Evolutionary conservation across 2,329 filamentous ascomycete species (phyloP).

Genomic region (Aspergillus sojae): DNA sequence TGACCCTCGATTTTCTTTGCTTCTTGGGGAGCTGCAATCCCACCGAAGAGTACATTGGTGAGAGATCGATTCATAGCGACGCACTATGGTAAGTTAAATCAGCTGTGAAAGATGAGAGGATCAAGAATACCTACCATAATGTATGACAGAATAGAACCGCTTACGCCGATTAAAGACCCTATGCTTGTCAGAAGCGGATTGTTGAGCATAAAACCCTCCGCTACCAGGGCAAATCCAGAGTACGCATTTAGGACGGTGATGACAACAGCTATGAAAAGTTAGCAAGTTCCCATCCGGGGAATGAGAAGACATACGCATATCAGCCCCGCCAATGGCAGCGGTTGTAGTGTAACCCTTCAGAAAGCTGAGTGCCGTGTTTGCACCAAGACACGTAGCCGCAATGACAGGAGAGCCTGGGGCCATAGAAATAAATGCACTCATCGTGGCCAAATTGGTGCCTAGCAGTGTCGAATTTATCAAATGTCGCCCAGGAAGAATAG

Average conservation of each 20-base stretch:
- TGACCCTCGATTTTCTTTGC: constrained; percentile 74
- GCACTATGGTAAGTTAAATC: constrained; percentile 50
- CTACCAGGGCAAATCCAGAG: constrained; percentile 85
- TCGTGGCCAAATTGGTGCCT: constrained; percentile 75
- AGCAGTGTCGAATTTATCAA: constrained; percentile 74
- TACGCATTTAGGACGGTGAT: constrained; percentile 91
- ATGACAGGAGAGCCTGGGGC: constrained; percentile 77
- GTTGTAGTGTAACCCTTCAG: constrained; percentile 87
- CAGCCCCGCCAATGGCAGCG: constrained; percentile 84
- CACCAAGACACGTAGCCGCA: constrained; percentile 75
- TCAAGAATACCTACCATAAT: constrained; percentile 56
- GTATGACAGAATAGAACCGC: constrained; percentile 85
- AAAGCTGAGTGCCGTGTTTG: constrained; percentile 78
- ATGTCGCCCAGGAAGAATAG: constrained; percentile 73
- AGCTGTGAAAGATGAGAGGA: neutral
- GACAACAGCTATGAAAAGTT: constrained; percentile 63
- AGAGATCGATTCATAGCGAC: constrained; percentile 89
- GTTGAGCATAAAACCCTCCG: constrained; percentile 89
- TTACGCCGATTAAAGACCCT: constrained; percentile 84
- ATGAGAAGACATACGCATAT: constrained; percentile 66
- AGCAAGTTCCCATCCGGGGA: constrained; percentile 21
- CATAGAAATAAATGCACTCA: constrained; percentile 81
- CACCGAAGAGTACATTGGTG: constrained; percentile 87
- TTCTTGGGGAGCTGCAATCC: constrained; percentile 66
- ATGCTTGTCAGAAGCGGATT: constrained; percentile 84